phyloP scores from a whole-genome alignment of 495 filamentous ascomycete species.

The Haplographium delicatum region DNA sequence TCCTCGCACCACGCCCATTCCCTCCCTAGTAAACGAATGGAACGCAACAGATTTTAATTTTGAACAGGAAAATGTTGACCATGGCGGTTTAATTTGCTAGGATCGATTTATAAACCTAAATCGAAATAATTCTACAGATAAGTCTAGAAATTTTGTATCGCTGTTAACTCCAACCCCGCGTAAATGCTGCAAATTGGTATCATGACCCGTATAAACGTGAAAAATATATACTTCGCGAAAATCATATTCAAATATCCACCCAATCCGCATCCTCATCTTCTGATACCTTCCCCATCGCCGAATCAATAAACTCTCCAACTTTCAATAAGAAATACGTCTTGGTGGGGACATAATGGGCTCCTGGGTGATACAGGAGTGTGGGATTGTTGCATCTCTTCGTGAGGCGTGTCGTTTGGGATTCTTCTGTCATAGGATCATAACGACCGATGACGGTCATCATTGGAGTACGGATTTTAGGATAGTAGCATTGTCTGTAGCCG shows the following conservation, averaged over 20 bases:
- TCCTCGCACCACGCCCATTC: too few species aligned
- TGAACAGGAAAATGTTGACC: too few species aligned
- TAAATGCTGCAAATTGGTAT: too few species aligned
- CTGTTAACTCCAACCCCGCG: too few species aligned
- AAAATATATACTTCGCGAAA: too few species aligned
- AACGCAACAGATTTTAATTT: too few species aligned
- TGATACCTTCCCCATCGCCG: not conserved
- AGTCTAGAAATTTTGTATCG: too few species aligned
- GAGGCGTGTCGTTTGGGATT: conserved; percentile 27
- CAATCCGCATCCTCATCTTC: not conserved
- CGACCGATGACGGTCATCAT: conserved; percentile 77
- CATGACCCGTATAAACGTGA: too few species aligned
- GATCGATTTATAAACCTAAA: too few species aligned
- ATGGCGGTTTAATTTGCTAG: too few species aligned
- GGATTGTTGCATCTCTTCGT: not conserved
- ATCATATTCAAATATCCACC: not conserved
- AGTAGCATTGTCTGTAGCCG: conserved; percentile 63
- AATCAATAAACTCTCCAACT: not conserved
- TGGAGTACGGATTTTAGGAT: conserved; percentile 70
- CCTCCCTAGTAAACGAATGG: too few species aligned
- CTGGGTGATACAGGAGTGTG: not conserved
- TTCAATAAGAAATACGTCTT: not conserved
- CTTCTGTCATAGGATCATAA: conserved; percentile 84
- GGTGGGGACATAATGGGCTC: not conserved
- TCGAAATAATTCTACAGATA: too few species aligned